Evolutionary conservation across 441 rosid species (phyloP).

Genomic region (Flueggea neowawraea): DNA sequence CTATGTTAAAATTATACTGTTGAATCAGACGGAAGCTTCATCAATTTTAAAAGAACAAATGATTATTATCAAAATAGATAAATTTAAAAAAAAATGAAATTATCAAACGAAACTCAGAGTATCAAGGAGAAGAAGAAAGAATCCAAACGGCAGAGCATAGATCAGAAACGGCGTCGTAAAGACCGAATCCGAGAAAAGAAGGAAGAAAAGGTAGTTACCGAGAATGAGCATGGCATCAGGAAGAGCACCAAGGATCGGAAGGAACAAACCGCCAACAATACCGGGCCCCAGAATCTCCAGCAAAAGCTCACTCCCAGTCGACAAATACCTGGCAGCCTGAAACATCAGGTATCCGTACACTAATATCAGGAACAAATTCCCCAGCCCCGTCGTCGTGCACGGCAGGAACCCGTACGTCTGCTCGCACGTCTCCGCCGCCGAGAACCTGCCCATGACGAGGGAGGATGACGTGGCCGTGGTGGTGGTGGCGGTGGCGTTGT

Average conservation of each 20-base stretch:
- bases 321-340: slow-evolving; percentile 78
- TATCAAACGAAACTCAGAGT: too few relatives aligned
- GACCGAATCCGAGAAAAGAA: not conserved
- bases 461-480: not conserved
- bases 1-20: too few relatives aligned
- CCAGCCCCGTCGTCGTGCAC: slow-evolving; percentile 72
- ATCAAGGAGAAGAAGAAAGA: not conserved
- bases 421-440: slow-evolving; percentile 53
- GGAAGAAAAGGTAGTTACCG: slow-evolving; percentile 33
- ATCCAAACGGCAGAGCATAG: not conserved
- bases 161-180: not conserved
- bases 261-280: slow-evolving; percentile 83
- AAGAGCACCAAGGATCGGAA: slow-evolving; percentile 89
- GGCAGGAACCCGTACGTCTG: slow-evolving; percentile 94
- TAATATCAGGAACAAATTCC: slow-evolving; percentile 74
- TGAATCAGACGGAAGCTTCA: too few relatives aligned
- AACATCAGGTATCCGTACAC: slow-evolving; percentile 88
- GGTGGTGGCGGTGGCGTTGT: slow-evolving; percentile 1
- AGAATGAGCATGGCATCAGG: slow-evolving; percentile 98
- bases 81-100: too few relatives aligned
- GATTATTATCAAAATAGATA: too few relatives aligned
- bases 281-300: slow-evolving; percentile 95
- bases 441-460: slow-evolving; percentile 11
- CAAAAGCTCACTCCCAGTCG: slow-evolving; percentile 86
- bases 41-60: too few relatives aligned